Percentiles rank a stretch among this genome's conserved stretches.
Conservation (phyloP, 768 basidiomycete genomes). For the Pulveroboletus sp. region DNA sequence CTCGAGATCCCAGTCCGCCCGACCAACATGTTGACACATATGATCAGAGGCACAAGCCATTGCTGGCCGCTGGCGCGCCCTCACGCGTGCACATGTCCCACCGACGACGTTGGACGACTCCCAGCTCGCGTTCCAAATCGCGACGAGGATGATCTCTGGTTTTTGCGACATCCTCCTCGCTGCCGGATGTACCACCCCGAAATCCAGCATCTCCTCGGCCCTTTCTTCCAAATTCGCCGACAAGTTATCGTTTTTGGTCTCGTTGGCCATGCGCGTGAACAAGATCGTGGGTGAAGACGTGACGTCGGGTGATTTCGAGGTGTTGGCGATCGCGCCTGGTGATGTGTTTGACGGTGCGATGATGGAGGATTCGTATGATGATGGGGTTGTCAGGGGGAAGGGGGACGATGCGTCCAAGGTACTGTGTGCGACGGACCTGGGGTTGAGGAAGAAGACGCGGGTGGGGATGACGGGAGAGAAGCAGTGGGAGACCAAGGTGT, state of each 20-base stretch:
- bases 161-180: constrained; percentile 28
- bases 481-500: constrained; percentile 31
- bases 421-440: constrained; percentile 38
- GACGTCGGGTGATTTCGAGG: constrained; percentile 32
- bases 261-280: constrained; percentile 48
- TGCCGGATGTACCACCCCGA: constrained; percentile 24
- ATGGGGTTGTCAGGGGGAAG: constrained; percentile 16
- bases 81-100: constrained; percentile 35
- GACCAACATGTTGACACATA: constrained; percentile 2
- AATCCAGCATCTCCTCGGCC: constrained; percentile 33
- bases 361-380: constrained; percentile 34
- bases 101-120: constrained; percentile 19
- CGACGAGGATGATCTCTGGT: constrained; percentile 22
- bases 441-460: constrained; percentile 31
- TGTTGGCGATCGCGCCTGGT: constrained; percentile 23
- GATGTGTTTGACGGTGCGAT: constrained; percentile 22
- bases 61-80: constrained; percentile 43
- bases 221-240: constrained; percentile 43
- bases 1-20: not conserved
- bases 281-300: constrained; percentile 31
- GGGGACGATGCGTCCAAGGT: constrained; percentile 17
- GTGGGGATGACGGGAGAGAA: constrained; percentile 23
- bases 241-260: constrained; percentile 41
- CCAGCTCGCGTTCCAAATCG: constrained; percentile 23
- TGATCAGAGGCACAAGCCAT: constrained; percentile 42